Evolutionary conservation across 768 basidiomycete genomes (phyloP), one percentile per base, ranked within the genome.

Genomic region (Russula olivacea): DNA sequence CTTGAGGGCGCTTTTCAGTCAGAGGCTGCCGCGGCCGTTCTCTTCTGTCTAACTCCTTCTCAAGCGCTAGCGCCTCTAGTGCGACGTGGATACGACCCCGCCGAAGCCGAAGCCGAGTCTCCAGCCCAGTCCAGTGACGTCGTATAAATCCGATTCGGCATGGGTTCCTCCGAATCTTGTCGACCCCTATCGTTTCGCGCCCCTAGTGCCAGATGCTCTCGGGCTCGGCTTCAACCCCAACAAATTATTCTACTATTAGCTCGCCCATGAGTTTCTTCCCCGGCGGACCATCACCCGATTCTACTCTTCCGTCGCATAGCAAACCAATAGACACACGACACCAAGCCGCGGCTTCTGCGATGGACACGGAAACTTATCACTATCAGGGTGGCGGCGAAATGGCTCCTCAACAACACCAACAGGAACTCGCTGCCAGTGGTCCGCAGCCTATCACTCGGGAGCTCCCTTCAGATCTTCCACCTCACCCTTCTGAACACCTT

Each of bases 261-360:
- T 48, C 23, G 34, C 12, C 17, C 25, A 25, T 15, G 19, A 52
- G 21, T 21, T 25, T 6, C n/a, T 10, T 64, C 4, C 58, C 63
- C 6, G 58, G 63, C 19, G 63, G 63, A 4, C 63, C 63, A 28
- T 34, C 62, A 3, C 63, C 63, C 6, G 63, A 64, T 47, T 34
- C 36, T 41, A 7, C 34, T 32, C 9, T 40, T 25, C 30, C 45
- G 15, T 17, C 40, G 2, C 28, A 50, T 14, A 7, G 34, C 38
- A 28, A 56, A n/a, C 15, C 49, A 23, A 43, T 38, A 17, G 38
- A 34, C 21, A 50, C 48, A 6, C 58, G 21, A 43, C 45, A 51
- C 48, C 21, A 49, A 28, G 17, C 28, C 21, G 21, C 36, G 32
- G 25, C 19, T 15, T 25, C 19, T 32, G 34, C 10, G 6, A 55